Evolutionary conservation across 1,284 basidiomycete genomes (phyloP).

Genomic region (Ceratobasidium sp.): DNA sequence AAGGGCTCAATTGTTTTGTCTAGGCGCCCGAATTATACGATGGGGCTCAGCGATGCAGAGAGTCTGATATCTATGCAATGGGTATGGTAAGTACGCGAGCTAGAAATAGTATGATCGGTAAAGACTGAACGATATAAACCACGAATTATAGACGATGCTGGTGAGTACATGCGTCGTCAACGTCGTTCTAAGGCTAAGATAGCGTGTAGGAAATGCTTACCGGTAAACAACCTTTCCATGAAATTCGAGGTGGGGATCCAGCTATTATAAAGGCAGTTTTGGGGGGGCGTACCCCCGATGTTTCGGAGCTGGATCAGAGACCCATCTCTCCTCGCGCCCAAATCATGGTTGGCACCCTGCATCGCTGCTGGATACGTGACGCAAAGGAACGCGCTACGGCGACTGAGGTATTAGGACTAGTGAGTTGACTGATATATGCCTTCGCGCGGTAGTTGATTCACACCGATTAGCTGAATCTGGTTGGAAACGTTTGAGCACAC

Average conservation of each 20-base stretch:
- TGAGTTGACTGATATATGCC: neutral
- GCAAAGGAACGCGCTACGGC: neutral
- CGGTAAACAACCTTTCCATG: neutral
- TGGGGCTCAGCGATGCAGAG: neutral
- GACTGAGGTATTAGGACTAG: neutral
- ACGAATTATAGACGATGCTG: constrained; percentile 5
- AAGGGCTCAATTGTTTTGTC: no score
- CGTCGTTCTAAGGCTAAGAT: no score
- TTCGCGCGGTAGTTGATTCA: no score
- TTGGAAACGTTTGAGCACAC: no score
- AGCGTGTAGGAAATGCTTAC: neutral
- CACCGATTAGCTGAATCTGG: no score
- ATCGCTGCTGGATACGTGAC: constrained; percentile 1
- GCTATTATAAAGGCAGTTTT: neutral
- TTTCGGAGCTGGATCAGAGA: neutral
- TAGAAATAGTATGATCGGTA: neutral
- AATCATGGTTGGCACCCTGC: neutral
- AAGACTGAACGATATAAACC: neutral
- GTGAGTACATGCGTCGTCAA: neutral
- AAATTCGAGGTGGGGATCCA: neutral
- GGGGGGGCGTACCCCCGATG: neutral
- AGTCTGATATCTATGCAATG: constrained; percentile 12
- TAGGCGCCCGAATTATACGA: constrained; percentile 14
- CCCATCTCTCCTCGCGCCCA: neutral
- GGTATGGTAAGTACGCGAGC: constrained; percentile 4